Evolutionary conservation across 78 protist genomes (phyloP).

Genomic region (Guillardia theta): DNA sequence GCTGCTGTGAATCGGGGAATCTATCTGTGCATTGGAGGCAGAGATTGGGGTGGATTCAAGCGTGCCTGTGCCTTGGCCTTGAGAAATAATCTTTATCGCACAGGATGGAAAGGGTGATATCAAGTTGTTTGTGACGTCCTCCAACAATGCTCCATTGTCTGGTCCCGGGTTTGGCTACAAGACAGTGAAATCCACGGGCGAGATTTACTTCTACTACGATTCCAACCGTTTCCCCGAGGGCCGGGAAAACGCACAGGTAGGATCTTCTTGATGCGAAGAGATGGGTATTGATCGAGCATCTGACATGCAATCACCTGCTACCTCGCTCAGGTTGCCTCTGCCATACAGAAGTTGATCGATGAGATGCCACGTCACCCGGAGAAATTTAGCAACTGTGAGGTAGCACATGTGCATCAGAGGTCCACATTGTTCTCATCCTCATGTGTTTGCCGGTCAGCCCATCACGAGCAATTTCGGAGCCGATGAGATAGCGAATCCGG

Average conservation of each 20-base stretch:
- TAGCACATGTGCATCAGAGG: background rate
- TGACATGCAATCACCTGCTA: background rate
- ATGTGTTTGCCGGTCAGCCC: too few relatives aligned
- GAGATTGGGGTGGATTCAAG: background rate
- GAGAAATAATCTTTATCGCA: background rate
- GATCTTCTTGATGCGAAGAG: background rate
- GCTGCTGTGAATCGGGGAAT: background rate
- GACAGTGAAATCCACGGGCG: background rate
- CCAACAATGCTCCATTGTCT: background rate
- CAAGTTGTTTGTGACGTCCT: background rate
- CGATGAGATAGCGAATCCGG: background rate
- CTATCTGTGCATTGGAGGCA: background rate
- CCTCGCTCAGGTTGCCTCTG: background rate
- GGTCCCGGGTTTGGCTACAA: constrained; percentile 20
- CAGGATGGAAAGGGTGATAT: background rate
- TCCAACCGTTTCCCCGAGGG: background rate
- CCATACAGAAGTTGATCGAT: background rate
- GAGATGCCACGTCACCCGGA: constrained; percentile 6
- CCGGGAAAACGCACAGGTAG: background rate
- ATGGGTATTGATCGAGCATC: background rate
- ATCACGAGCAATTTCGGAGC: too few relatives aligned
- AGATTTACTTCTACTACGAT: constrained; percentile 16
- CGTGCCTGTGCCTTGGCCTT: background rate
- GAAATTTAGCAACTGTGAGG: background rate
- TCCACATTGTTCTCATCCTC: too few relatives aligned